These are phyloP conservation scores for Diplodia scrobiculata DNA, from an alignment of 2,329 filamentous ascomycete genomes.

Conservation along the genomic window DNA sequence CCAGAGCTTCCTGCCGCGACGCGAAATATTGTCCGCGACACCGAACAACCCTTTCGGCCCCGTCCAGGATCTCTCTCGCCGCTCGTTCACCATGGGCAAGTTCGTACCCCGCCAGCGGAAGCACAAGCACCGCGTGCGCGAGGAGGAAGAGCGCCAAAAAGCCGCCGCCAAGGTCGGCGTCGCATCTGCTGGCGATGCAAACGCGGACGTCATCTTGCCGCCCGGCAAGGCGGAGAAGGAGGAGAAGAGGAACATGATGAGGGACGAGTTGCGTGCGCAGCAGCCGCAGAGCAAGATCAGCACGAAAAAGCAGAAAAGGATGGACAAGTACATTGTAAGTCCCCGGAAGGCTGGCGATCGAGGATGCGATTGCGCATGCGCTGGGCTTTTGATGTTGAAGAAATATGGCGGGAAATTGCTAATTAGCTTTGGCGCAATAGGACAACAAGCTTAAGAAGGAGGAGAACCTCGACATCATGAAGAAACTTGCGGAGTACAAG, in stretches of 20 bases:
- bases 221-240: slow-evolving; percentile 57
- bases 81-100: slow-evolving; percentile 41
- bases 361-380: not conserved
- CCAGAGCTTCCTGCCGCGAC: slow-evolving; percentile 5
- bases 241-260: slow-evolving; percentile 55
- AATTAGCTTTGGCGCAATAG: slow-evolving; percentile 38
- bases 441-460: slow-evolving; percentile 94
- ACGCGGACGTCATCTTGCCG: slow-evolving; percentile 54
- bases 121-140: slow-evolving; percentile 65
- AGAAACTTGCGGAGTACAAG: slow-evolving; percentile 75
- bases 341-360: not conserved
- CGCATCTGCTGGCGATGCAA: slow-evolving; percentile 54
- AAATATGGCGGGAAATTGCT: not conserved
- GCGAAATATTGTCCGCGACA: slow-evolving; percentile 13
- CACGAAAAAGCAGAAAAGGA: slow-evolving; percentile 66
- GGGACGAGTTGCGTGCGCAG: slow-evolving; percentile 57
- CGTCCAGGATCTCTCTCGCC: not conserved
- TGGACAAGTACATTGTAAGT: slow-evolving; percentile 68
- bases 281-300: slow-evolving; percentile 59
- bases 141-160: slow-evolving; percentile 49
- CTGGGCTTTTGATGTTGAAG: not conserved
- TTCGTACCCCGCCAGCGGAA: slow-evolving; percentile 60
- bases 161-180: slow-evolving; percentile 39
- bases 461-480: slow-evolving; percentile 80
- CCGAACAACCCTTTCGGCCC: not conserved